phyloP scores from a whole-genome alignment of 352 stramenopile species.

The Pythium monospermum region DNA sequence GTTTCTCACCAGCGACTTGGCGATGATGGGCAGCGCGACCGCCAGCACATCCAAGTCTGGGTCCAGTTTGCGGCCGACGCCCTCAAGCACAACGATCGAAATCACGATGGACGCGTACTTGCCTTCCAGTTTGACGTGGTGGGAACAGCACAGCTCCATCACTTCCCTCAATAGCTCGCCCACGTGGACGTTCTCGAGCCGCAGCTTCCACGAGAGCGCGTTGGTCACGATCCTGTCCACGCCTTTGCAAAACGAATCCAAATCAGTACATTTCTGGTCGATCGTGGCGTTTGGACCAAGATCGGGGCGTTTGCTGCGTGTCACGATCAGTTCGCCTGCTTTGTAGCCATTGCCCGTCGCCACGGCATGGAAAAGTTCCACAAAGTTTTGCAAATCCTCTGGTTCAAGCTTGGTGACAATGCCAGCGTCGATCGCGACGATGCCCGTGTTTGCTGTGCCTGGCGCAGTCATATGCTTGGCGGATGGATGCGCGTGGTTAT shows the following conservation, averaged over 20 bases:
- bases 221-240: conserved; percentile 74
- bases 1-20: conserved; percentile 89
- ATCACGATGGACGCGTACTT: conserved; percentile 94
- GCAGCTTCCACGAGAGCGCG: conserved; percentile 54
- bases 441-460: conserved; percentile 19
- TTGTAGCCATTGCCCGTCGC: conserved; percentile 77
- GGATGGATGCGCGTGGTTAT: background rate
- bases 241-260: conserved; percentile 63
- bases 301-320: conserved; percentile 48
- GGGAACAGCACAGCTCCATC: conserved; percentile 87
- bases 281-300: conserved; percentile 19
- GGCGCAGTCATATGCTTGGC: conserved; percentile 6
- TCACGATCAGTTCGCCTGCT: conserved; percentile 71
- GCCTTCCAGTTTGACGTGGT: conserved; percentile 92
- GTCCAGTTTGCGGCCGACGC: conserved; percentile 86
- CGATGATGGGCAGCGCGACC: conserved; percentile 90
- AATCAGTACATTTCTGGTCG: conserved; percentile 59
- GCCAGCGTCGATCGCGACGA: conserved; percentile 79
- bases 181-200: conserved; percentile 71
- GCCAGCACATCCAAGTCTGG: conserved; percentile 87
- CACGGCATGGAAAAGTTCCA: conserved; percentile 83
- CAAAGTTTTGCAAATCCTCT: conserved; percentile 76
- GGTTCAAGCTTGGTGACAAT: conserved; percentile 81
- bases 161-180: conserved; percentile 66
- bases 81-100: conserved; percentile 93